A percentile compares a stretch with the other conserved stretches of the same genome.
phyloP scores from a whole-genome alignment of 192 early-diverging fungal genomes.

The Coemansia sp. region DNA sequence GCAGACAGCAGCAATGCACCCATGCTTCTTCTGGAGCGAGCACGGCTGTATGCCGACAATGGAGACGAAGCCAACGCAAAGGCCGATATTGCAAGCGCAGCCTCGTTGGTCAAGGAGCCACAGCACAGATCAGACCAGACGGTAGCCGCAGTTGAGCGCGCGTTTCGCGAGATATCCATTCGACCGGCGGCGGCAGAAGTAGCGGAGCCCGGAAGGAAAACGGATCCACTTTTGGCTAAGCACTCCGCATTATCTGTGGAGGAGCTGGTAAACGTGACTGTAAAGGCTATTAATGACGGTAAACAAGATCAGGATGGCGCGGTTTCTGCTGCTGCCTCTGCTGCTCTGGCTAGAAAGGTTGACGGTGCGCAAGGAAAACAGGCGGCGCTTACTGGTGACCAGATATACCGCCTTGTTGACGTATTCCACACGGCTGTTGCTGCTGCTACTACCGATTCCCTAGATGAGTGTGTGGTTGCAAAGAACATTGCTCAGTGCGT shows the following conservation, averaged over 20 bases:
- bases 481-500: slow-evolving; percentile 10
- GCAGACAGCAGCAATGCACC: slow-evolving; percentile 12
- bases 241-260: slow-evolving; percentile 3
- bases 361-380: background rate
- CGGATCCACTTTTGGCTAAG: background rate
- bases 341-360: background rate
- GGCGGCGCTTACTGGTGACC: background rate
- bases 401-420: slow-evolving; percentile 12
- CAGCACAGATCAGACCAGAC: slow-evolving; percentile 8
- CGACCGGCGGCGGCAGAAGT: background rate
- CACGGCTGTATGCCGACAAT: slow-evolving; percentile 24
- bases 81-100: slow-evolving; percentile 36
- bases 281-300: background rate
- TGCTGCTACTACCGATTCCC: background rate
- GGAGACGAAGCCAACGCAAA: slow-evolving; percentile 28
- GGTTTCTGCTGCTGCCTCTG: background rate
- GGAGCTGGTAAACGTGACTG: background rate
- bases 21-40: slow-evolving; percentile 29
- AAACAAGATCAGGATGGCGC: background rate
- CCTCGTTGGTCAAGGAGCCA: slow-evolving; percentile 29
- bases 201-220: background rate
- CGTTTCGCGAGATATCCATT: slow-evolving; percentile 25
- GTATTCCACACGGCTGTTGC: slow-evolving; percentile 20
- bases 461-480: background rate
- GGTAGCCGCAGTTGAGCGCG: slow-evolving; percentile 36